phyloP scores from a whole-genome alignment of 768 basidiomycete species.

The Agaricus bisporus region DNA sequence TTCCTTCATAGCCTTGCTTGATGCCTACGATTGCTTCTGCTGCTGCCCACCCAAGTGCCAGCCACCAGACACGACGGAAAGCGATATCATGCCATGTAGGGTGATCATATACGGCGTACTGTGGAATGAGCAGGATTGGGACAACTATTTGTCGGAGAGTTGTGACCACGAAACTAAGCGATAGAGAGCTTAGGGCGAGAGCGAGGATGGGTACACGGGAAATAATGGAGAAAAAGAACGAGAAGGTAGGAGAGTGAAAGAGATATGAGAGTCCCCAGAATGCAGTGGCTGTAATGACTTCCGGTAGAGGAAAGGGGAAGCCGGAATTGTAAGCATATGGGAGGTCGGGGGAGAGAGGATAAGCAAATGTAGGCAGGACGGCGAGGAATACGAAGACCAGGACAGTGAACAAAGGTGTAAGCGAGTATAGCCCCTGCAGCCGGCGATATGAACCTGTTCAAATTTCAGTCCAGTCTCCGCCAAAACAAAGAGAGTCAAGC shows the following conservation, averaged over 20 bases:
- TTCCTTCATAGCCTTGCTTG: slow-evolving; percentile 64
- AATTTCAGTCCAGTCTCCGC: slow-evolving; percentile 1
- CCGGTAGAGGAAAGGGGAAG: slow-evolving; percentile 59
- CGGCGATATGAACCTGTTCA: slow-evolving; percentile 55
- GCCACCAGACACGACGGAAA: slow-evolving; percentile 71
- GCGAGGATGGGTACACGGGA: slow-evolving; percentile 48
- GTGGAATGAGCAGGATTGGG: slow-evolving; percentile 8
- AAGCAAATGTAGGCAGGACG: slow-evolving; percentile 41
- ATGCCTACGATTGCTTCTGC: slow-evolving; percentile 63
- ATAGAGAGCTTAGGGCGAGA: slow-evolving; percentile 46
- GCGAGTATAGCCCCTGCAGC: slow-evolving; percentile 47
- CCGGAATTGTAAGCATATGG: slow-evolving; percentile 34
- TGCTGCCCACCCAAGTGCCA: slow-evolving; percentile 69
- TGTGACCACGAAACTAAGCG: slow-evolving; percentile 47
- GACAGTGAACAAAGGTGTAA: slow-evolving; percentile 52
- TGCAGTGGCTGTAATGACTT: slow-evolving; percentile 53
- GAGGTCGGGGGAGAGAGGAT: slow-evolving; percentile 27
- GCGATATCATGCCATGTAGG: slow-evolving; percentile 52
- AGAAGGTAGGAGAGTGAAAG: slow-evolving; percentile 32
- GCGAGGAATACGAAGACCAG: slow-evolving; percentile 46
- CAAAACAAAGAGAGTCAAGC: slow-evolving; percentile 2
- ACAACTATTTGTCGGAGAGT: slow-evolving; percentile 25
- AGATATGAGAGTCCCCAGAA: slow-evolving; percentile 57
- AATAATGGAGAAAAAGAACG: slow-evolving; percentile 31
- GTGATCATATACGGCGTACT: slow-evolving; percentile 18